Conservation (phyloP, 2,329 filamentous ascomycete genomes). For the Penicillium sp. region DNA sequence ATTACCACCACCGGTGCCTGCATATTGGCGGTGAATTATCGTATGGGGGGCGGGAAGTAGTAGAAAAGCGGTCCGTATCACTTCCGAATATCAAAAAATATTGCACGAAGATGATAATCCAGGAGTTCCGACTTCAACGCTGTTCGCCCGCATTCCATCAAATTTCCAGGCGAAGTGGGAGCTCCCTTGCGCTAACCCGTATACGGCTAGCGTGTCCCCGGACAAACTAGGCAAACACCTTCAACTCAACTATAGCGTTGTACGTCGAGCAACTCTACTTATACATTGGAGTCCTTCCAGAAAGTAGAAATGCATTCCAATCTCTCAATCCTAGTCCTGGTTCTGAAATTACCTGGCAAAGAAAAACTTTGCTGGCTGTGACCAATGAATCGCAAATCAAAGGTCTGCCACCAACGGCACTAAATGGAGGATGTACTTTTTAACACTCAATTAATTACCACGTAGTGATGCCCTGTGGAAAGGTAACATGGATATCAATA, state of each 20-base stretch:
- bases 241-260: neutral
- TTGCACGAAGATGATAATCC: conserved; percentile 19
- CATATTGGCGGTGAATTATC: conserved; percentile 55
- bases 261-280: neutral
- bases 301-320: neutral
- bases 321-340: neutral
- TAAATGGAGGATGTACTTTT: too few species aligned
- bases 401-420: too few species aligned
- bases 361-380: too few species aligned
- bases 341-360: too few species aligned
- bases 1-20: conserved; percentile 74
- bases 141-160: conserved; percentile 34
- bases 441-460: too few species aligned
- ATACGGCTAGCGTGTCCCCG: conserved; percentile 25
- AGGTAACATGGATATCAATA: neutral
- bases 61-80: conserved; percentile 11
- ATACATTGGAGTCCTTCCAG: neutral
- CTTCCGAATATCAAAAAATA: conserved; percentile 16
- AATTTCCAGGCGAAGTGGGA: conserved; percentile 46
- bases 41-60: conserved; percentile 5
- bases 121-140: conserved; percentile 28
- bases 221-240: conserved; percentile 26
- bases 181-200: conserved; percentile 37
- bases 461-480: too few species aligned
- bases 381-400: too few species aligned